These are phyloP conservation scores for Lanmaoa pseudosensibilis DNA, from an alignment of 768 basidiomycete species.

Conservation along the genomic window DNA sequence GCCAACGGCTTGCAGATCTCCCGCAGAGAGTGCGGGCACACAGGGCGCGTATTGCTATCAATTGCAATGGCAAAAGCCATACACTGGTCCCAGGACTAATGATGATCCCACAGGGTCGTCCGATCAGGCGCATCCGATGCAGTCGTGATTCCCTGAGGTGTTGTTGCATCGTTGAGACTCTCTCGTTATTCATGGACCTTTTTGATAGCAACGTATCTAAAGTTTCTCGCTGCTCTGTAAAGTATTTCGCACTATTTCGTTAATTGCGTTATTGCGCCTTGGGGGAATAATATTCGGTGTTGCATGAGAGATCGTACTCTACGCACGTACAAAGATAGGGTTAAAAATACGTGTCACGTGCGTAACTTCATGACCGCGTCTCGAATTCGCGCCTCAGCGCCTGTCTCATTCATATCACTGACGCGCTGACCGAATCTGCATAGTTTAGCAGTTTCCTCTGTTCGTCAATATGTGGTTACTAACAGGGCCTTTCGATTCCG, in stretches of 20 bases:
- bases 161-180: background rate
- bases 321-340: no score
- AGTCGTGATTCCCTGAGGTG: constrained; percentile 9
- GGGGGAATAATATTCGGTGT: no score
- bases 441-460: background rate
- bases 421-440: background rate
- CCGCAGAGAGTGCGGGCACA: constrained; percentile 16
- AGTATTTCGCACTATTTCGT: constrained; percentile 15
- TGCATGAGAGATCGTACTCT: no score
- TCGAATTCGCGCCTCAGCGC: background rate
- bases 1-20: constrained; percentile 11
- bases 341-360: constrained; percentile 7
- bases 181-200: constrained; percentile 3
- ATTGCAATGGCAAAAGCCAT: constrained; percentile 39
- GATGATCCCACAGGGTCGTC: constrained; percentile 33
- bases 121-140: constrained; percentile 11
- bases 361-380: background rate
- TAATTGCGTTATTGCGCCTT: constrained; percentile 6
- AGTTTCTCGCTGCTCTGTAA: constrained; percentile 14
- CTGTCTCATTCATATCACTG: background rate
- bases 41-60: constrained; percentile 28
- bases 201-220: constrained; percentile 10
- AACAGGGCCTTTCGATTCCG: constrained; percentile 53
- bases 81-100: constrained; percentile 39
- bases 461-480: constrained; percentile 50